Base-by-base conservation (phyloP, 108 stramenopile genomes). In the Cyclotella atomus region DNA sequence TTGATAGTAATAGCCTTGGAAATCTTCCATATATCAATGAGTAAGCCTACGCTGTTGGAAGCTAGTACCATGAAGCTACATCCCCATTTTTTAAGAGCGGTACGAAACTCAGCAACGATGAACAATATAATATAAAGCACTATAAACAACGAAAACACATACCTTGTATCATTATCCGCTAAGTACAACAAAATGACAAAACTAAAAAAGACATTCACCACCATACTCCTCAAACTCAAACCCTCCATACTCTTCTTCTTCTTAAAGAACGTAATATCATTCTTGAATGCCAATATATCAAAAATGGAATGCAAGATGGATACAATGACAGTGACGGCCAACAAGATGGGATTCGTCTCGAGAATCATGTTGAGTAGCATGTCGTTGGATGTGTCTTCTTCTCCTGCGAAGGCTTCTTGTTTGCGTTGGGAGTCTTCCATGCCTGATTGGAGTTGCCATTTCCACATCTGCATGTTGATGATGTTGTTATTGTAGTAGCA, bases 261-360 rank as follows among this genome's bases (percentile, higher is more conserved):
- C 66, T 87, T 82, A 90, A 91, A 96, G 63, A 96, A 96, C 24
- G 57, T 75, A 43, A 96, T 87, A 83, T 96, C 94, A 55, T 89
- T 92, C 57, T 85, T 87, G 83, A 96, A 95, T 27, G 95, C 95
- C 30, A 95, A 77, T 8, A 88, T 59, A 59, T 95, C 94, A 76
- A 96, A 94, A 4, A 95, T 56, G 17, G 85, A 81, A 72, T 96
- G 95, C 36, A 95, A 66, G 32, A 85, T 55, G 3, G 85, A 83
- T 0, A 91, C 93, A 63, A 89, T 38, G 0, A 77, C 75, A 0
- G 89, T 91, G 5, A 91, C 65, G 6, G 50, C 86, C 0, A 94
- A 68, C 7, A 94, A 73, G 20, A 67, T 64, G 2, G 91, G 91
- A 66, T 89, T 86, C 16, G 88, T 89, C 16, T 91, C 90, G 24